Conservation (phyloP, 2,329 filamentous ascomycete genomes). For the Penicillium glabrum region DNA sequence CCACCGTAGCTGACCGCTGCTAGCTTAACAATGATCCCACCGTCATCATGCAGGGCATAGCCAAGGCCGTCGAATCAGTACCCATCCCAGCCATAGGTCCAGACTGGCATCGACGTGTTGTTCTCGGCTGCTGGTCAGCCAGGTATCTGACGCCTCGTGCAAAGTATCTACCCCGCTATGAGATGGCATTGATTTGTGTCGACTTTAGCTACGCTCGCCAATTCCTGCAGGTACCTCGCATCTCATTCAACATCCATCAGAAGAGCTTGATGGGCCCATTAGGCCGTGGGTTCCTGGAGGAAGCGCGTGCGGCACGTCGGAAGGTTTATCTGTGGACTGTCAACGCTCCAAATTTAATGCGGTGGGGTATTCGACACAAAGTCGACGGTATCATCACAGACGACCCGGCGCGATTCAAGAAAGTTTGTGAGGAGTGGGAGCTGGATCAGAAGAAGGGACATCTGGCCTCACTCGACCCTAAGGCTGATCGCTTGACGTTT, state of each 20-base stretch:
- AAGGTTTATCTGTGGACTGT: constrained; percentile 82
- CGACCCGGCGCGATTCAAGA: constrained; percentile 53
- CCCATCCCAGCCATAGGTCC: constrained; percentile 41
- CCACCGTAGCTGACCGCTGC: not conserved
- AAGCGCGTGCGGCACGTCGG: constrained; percentile 56
- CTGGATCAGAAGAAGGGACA: constrained; percentile 4
- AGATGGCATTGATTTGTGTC: constrained; percentile 44
- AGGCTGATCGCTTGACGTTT: constrained; percentile 10
- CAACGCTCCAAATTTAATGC: constrained; percentile 76
- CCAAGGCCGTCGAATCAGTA: constrained; percentile 60
- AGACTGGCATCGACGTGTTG: constrained; percentile 68
- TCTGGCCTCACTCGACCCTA: not conserved
- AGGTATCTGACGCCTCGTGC: constrained; percentile 67
- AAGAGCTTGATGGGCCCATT: constrained; percentile 66
- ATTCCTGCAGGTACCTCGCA: constrained; percentile 63
- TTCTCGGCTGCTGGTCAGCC: constrained; percentile 80
- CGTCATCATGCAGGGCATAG: constrained; percentile 69
- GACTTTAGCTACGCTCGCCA: constrained; percentile 62
- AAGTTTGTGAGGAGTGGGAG: constrained; percentile 19
- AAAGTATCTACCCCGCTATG: constrained; percentile 48
- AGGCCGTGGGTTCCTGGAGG: constrained; percentile 65
- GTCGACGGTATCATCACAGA: constrained; percentile 87
- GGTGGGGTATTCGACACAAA: constrained; percentile 67
- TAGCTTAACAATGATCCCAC: constrained; percentile 49
- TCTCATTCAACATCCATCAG: constrained; percentile 78